Conservation (phyloP, 495 filamentous ascomycete species). For the Hyaloscypha variabilis region DNA sequence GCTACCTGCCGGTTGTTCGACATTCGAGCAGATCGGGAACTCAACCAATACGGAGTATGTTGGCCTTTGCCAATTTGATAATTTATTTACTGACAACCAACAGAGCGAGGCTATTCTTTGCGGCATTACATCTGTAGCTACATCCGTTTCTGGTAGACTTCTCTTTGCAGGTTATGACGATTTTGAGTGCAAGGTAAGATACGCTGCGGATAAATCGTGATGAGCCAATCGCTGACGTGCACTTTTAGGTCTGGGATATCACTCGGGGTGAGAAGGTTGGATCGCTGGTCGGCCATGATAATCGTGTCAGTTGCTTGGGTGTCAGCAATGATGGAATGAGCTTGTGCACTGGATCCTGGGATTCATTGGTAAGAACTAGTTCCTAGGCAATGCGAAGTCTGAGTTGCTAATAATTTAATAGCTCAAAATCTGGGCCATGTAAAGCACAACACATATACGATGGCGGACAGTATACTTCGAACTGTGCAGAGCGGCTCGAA, state of each 20-base stretch:
- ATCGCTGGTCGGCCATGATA: constrained; percentile 94
- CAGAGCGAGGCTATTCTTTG: constrained; percentile 97
- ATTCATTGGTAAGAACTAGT: constrained; percentile 80
- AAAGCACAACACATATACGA: constrained; percentile 19
- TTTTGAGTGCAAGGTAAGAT: constrained; percentile 96
- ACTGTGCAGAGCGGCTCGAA: constrained; percentile 24
- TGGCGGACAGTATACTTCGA: constrained; percentile 21
- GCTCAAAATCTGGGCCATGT: constrained; percentile 84
- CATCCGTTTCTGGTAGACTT: constrained; percentile 93
- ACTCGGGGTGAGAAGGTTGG: constrained; percentile 96
- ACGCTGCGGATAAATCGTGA: background rate
- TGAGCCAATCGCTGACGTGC: constrained; percentile 24
- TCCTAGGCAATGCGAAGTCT: background rate
- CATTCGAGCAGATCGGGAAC: constrained; percentile 92
- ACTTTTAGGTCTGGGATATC: constrained; percentile 88
- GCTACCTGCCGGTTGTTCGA: constrained; percentile 97
- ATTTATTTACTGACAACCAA: constrained; percentile 17
- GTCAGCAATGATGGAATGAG: constrained; percentile 99
- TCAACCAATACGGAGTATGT: constrained; percentile 94
- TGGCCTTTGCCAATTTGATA: background rate
- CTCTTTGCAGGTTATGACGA: constrained; percentile 98
- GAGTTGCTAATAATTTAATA: constrained; percentile 36
- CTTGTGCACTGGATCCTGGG: constrained; percentile 99
- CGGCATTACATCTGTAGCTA: constrained; percentile 97
- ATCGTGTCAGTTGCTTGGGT: constrained; percentile 96